Conservation (phyloP, 768 basidiomycete genomes). For the Agaricus subrufescens region DNA sequence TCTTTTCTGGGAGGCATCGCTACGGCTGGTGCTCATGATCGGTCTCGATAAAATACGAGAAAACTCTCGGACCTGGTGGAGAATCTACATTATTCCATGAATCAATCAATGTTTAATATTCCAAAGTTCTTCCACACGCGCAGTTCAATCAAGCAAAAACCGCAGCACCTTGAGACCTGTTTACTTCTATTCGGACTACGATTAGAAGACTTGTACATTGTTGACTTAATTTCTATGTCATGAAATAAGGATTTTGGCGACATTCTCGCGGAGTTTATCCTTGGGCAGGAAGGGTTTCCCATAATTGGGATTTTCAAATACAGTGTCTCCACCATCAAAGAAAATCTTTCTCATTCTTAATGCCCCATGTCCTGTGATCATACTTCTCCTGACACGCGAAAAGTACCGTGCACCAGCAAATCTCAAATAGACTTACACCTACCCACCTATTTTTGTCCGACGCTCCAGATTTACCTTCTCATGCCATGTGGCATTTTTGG, state of each 20-base stretch:
- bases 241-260: no score
- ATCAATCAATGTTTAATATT: background rate
- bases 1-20: conserved; percentile 60
- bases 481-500: background rate
- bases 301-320: background rate
- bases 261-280: background rate
- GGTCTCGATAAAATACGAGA: conserved; percentile 26
- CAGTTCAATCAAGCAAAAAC: no score
- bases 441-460: background rate
- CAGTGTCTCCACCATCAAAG: background rate
- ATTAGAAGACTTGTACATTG: no score
- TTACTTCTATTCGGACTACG: background rate
- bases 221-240: no score
- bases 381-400: background rate
- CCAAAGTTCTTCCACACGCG: background rate
- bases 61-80: conserved; percentile 20
- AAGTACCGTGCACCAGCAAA: background rate
- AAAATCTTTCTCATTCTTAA: conserved; percentile 1
- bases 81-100: conserved; percentile 27
- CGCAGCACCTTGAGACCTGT: background rate
- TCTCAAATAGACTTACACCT: background rate
- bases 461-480: background rate
- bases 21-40: conserved; percentile 70
- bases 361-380: background rate
- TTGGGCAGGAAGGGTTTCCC: background rate